phyloP scores from a whole-genome alignment of 768 basidiomycete genomes.

The Basidioascus undulatus region DNA sequence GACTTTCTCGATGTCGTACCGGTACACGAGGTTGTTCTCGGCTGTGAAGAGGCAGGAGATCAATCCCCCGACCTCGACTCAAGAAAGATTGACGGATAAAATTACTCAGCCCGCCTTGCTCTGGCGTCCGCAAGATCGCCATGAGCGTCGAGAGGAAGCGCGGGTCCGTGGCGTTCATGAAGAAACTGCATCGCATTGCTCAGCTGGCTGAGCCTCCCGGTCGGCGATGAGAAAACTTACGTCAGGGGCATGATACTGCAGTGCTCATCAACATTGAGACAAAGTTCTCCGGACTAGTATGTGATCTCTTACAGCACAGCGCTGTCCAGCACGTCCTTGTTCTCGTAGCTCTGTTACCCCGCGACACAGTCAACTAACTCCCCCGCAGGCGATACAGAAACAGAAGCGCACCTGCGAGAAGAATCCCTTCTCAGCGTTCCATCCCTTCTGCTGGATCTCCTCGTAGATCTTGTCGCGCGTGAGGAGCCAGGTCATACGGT shows the following conservation, averaged over 20 bases:
- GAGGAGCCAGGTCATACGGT: slow-evolving; percentile 34
- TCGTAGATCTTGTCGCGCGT: slow-evolving; percentile 72
- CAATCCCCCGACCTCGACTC: neutral
- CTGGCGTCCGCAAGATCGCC: slow-evolving; percentile 59
- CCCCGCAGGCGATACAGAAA: neutral
- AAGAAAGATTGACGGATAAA: neutral
- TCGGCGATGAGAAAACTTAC: neutral
- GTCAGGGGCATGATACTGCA: slow-evolving; percentile 6
- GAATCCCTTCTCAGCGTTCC: slow-evolving; percentile 32
- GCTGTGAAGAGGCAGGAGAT: neutral
- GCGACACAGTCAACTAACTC: slow-evolving; percentile 7
- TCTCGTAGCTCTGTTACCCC: slow-evolving; percentile 61
- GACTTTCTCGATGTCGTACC: slow-evolving; percentile 64
- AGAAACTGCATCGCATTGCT: slow-evolving; percentile 29
- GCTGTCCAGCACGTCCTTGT: slow-evolving; percentile 45
- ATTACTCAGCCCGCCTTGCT: slow-evolving; percentile 59
- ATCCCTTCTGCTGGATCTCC: slow-evolving; percentile 72
- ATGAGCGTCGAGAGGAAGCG: slow-evolving; percentile 67
- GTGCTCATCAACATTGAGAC: neutral
- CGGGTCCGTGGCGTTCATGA: slow-evolving; percentile 39
- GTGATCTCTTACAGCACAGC: slow-evolving; percentile 35
- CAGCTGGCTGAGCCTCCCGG: neutral
- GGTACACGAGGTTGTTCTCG: slow-evolving; percentile 50
- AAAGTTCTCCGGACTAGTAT: no score
- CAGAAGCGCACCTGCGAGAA: neutral